Evolutionary conservation across 1,284 basidiomycete genomes (phyloP), one percentile per base, ranked within the genome.

Genomic region (Agroathelia rolfsii): DNA sequence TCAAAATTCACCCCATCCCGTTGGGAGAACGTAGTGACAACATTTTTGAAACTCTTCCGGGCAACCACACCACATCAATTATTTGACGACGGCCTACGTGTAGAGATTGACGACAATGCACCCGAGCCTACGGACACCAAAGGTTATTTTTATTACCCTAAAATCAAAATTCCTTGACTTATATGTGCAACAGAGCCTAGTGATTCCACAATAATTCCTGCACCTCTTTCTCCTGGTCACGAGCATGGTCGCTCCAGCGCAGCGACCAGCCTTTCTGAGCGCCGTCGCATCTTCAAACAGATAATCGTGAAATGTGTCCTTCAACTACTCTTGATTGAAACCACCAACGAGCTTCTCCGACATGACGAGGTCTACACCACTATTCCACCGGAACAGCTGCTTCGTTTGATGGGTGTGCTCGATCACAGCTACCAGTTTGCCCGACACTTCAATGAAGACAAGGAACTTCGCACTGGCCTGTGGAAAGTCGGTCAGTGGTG

Each of bases 271-370:
- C 58, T 76, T 21, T 62, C 60, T 37, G 87, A 89, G 46, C 78
- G 95, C 37, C 79, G 90, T 14, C 76, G 86, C 22, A 79, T 90
- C 34, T 99, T 99, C 75, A 89, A 93, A 55, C 94, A 98, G 58
- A 97, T 99, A 56, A 98, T 99, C 44, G 92, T 98, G 48, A 98
- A 98, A 81, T 99, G 95, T 56, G 95, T 99, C 17, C 72, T 99
- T 20, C 95, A 99, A 52, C 64, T 99, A 12, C 67, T 98, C 34
- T 72, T 99, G 27, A 98, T 99, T 48, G 95, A 99, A 61, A 98
- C 90, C 12, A 94, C 92, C 5, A 90, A 94, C 52, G 95, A 98
- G 48, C 69, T 99, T 10, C 69, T 99, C 22, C 85, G 90, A 39
- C 95, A 94, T 50, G 71, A 87, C 42, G 77, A 84, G 32, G 87